Percentiles rank a stretch among this genome's conserved stretches.
Conservation (phyloP, 176 grass and related monocot genomes). For the Metroxylon sagu region DNA sequence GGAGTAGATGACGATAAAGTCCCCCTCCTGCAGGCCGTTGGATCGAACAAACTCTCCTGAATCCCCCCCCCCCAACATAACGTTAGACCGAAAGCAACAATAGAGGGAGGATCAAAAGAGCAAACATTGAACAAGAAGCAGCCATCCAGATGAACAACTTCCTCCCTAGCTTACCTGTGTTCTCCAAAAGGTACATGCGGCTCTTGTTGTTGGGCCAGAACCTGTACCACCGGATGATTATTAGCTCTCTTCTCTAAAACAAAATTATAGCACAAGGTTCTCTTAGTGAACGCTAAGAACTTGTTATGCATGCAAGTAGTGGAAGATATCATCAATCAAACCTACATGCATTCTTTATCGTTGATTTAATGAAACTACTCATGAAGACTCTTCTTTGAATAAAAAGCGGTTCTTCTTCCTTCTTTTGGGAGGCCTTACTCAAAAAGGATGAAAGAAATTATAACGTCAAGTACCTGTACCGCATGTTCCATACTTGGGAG, state of each 20-base stretch:
- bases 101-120: background rate
- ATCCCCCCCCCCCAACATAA: constrained; percentile 6
- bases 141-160: background rate
- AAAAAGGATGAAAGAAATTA: too few species aligned
- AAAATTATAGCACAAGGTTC: too few species aligned
- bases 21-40: constrained; percentile 76
- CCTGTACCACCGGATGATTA: constrained; percentile 19
- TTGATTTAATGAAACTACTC: too few species aligned
- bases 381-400: too few species aligned
- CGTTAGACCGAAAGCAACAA: background rate
- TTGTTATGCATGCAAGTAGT: too few species aligned
- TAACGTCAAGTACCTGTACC: constrained; percentile 49
- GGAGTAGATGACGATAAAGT: constrained; percentile 86
- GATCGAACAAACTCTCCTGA: constrained; percentile 69
- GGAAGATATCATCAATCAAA: too few species aligned
- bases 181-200: constrained; percentile 95
- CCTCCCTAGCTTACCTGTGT: constrained; percentile 44
- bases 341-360: too few species aligned
- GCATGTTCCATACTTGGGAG: constrained; percentile 84
- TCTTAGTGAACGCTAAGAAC: too few species aligned
- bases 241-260: too few species aligned
- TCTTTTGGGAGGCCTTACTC: too few species aligned
- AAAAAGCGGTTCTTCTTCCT: too few species aligned
- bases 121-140: too few species aligned
- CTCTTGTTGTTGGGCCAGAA: constrained; percentile 99